Base-by-base conservation (phyloP, 768 basidiomycete species). In the Phylloporus rhodoxanthus region DNA sequence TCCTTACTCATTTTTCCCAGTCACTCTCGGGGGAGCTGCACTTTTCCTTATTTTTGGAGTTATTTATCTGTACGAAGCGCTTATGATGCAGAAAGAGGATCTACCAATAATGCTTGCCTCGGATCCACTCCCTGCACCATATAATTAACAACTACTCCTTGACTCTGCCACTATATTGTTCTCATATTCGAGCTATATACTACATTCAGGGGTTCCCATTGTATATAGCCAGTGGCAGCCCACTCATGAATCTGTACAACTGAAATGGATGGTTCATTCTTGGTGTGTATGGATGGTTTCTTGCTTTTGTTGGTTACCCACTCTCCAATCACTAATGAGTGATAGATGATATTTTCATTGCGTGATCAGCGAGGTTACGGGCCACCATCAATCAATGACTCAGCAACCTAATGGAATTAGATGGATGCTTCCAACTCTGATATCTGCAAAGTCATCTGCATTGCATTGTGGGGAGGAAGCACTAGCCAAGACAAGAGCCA, bases 41-140 rank as follows among this genome's bases (percentile, higher is more conserved):
- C 79, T 94, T 8, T 94, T 96, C 76, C 69, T 93, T 33, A 64
- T 92, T 26, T 96, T 96, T 60, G 84, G 88, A 7, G 62, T 87
- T 42, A 73, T 91, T 53, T 91, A 91, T 69, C 73, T 88, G 36
- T 80, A 80, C 58, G 85, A 87, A 61, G 79, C 82, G 10, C 75
- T 76, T 42, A 54, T n/a, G 33, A 8, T 60, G 57, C 21, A 41
- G n/a, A n/a, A 50, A 10, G 62, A 60, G 17, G 65, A 62, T 34
- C 32, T 57, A 5, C 19, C 53, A 6, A 60, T 64, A 47, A 45
- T 54, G 4, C 40, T 60, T 19, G 8, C 28, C 11, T 30, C 52
- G 39, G 61, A 58, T 14, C 34, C 39, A 21, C 26, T 7, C n/a
- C 13, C 41, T 25, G 39, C 45, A 20, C n/a, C 10, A 42, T 48